Evolutionary conservation across 495 filamentous ascomycete genomes (phyloP).

Genomic region (Penicillium fimorum): DNA sequence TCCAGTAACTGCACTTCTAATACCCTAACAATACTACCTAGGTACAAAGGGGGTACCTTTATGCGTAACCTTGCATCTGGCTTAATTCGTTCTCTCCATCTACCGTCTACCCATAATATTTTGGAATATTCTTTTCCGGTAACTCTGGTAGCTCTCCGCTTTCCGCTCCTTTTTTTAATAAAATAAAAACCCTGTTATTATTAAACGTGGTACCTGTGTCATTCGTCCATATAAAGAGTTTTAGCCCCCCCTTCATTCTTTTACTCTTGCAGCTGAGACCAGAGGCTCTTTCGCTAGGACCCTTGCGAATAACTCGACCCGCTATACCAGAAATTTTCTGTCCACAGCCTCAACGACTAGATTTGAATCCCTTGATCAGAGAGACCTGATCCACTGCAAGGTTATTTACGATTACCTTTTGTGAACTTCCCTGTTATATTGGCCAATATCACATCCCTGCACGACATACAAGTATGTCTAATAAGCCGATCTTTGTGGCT

Average conservation of each 20-base stretch:
- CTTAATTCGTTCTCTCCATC: no score
- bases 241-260: conserved; percentile 5
- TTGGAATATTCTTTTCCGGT: neutral
- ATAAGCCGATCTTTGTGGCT: conserved; percentile 83
- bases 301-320: conserved; percentile 7
- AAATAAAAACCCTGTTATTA: conserved; percentile 1
- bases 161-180: conserved; percentile 6
- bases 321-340: conserved; percentile 3
- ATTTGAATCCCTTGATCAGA: no score
- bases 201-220: conserved; percentile 4
- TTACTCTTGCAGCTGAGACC: conserved; percentile 18
- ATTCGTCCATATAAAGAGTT: conserved; percentile 17
- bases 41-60: no score
- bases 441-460: neutral
- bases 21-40: no score
- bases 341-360: no score
- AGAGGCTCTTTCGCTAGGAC: conserved; percentile 22
- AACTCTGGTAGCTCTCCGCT: conserved; percentile 3
- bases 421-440: neutral
- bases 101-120: neutral
- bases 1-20: no score
- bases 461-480: conserved; percentile 54
- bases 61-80: no score
- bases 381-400: conserved; percentile 16
- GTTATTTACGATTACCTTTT: conserved; percentile 23